Conservation (phyloP, 805 yeast species). For the Yamadazyma ubonensis region DNA sequence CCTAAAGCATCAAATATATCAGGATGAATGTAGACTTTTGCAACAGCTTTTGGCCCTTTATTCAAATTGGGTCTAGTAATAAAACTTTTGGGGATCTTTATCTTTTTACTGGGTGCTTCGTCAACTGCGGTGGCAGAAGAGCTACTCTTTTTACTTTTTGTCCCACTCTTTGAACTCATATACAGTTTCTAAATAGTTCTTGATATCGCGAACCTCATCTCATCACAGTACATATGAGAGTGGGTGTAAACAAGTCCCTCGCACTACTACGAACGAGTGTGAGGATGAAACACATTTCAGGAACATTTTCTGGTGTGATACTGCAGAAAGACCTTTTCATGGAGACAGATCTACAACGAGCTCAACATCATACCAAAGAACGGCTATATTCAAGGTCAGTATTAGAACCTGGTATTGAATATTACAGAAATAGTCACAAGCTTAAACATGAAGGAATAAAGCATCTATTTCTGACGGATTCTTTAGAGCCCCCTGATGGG, state of each 20-base stretch:
- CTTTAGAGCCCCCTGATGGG: not conserved
- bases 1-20: conserved; percentile 49
- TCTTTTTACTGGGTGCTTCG: conserved; percentile 27
- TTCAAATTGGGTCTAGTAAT: conserved; percentile 37
- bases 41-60: conserved; percentile 23
- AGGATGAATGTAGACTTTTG: conserved; percentile 42
- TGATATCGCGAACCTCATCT: conserved; percentile 14
- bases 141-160: conserved; percentile 3
- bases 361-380: not conserved
- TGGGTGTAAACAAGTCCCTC: not conserved
- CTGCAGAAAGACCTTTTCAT: not conserved
- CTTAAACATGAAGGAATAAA: not conserved
- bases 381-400: not conserved
- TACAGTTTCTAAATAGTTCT: conserved; percentile 1
- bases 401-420: not conserved
- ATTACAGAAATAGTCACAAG: not conserved
- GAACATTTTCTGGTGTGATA: not conserved
- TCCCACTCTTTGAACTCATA: conserved; percentile 15
- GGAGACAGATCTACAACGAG: not conserved
- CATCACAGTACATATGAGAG: conserved; percentile 2
- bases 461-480: not conserved
- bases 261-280: not conserved
- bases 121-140: conserved; percentile 4
- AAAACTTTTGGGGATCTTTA: conserved; percentile 40
- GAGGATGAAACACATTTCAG: not conserved